Evolutionary conservation across 1,284 basidiomycete genomes (phyloP).

Genomic region (Pseudozyma tsukubaensis): DNA sequence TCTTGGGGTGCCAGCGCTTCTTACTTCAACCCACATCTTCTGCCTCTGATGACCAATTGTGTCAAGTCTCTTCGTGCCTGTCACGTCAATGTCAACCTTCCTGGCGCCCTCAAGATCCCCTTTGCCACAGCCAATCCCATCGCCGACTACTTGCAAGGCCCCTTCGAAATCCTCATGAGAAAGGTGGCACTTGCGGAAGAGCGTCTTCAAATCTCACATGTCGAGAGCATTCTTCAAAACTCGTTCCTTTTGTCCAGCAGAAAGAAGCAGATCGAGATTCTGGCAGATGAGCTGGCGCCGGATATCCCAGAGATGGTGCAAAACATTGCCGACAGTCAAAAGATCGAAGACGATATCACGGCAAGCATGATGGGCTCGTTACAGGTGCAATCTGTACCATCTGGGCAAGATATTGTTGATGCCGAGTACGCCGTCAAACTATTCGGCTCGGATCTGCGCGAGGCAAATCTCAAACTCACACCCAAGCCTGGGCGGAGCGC

Average conservation of each 20-base stretch:
- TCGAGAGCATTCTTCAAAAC: conserved; percentile 39
- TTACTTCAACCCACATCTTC: conserved; percentile 44
- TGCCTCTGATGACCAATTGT: conserved; percentile 40
- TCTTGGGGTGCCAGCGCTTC: conserved; percentile 40
- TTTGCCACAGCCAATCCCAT: conserved; percentile 39
- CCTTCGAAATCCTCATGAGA: conserved; percentile 46
- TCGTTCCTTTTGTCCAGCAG: conserved; percentile 25
- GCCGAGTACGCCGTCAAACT: conserved; percentile 39
- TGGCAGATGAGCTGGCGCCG: conserved; percentile 35
- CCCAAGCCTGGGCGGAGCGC: conserved; percentile 10
- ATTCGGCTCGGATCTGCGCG: conserved; percentile 36
- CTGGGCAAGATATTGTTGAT: conserved; percentile 35
- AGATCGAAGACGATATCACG: conserved; percentile 40
- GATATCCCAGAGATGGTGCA: conserved; percentile 44
- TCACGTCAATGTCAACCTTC: conserved; percentile 37
- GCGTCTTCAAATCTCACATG: conserved; percentile 36
- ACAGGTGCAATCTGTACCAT: conserved; percentile 29
- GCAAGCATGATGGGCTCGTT: conserved; percentile 41
- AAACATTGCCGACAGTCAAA: conserved; percentile 43
- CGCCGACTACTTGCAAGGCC: conserved; percentile 40
- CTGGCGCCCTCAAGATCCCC: conserved; percentile 36
- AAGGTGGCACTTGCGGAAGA: conserved; percentile 35
- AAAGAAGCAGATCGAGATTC: conserved; percentile 31
- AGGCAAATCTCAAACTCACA: conserved; percentile 30
- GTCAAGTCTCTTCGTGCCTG: conserved; percentile 44